Percentiles rank a stretch among this genome's conserved stretches.
Conservation (phyloP, 148 eudicot species). For the Rhododendron ovatum region DNA sequence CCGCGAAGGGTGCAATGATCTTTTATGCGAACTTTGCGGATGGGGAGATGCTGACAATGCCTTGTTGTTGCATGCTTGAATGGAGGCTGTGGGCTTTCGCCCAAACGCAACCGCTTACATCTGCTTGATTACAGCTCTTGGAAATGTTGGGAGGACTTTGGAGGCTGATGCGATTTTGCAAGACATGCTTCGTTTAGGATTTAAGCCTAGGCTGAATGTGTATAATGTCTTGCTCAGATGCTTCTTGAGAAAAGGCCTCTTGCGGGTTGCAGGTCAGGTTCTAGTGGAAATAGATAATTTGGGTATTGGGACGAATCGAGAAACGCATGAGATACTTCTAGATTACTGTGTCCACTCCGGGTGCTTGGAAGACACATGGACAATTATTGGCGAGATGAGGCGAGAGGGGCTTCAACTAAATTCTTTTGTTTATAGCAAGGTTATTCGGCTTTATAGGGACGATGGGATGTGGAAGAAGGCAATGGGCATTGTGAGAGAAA, state of each 20-base stretch:
- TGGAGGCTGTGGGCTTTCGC: slow-evolving; percentile 66
- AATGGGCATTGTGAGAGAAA: slow-evolving; percentile 59
- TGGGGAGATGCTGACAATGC: slow-evolving; percentile 53
- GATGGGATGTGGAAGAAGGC: slow-evolving; percentile 98
- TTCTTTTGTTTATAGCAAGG: slow-evolving; percentile 38
- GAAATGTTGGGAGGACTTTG: slow-evolving; percentile 62
- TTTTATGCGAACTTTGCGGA: slow-evolving; percentile 38
- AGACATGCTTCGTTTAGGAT: slow-evolving; percentile 60
- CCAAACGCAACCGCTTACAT: slow-evolving; percentile 46
- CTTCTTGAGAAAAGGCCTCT: slow-evolving; percentile 72
- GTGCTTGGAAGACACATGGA: slow-evolving; percentile 75
- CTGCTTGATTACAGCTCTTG: slow-evolving; percentile 53
- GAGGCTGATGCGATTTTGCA: slow-evolving; percentile 84
- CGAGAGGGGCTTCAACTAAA: slow-evolving; percentile 35
- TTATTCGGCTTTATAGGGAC: slow-evolving; percentile 80
- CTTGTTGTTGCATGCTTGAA: slow-evolving; percentile 51
- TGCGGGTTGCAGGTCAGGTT: slow-evolving; percentile 40
- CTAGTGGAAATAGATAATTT: slow-evolving; percentile 38
- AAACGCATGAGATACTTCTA: slow-evolving; percentile 69
- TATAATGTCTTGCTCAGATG: slow-evolving; percentile 64
- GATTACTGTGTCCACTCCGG: slow-evolving; percentile 70
- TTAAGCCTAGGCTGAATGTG: slow-evolving; percentile 42
- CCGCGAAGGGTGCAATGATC: slow-evolving; percentile 42
- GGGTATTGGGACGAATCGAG: slow-evolving; percentile 42
- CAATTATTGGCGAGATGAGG: slow-evolving; percentile 51